Evolutionary conservation across 2,329 filamentous ascomycete species (phyloP).

Genomic region (Fusarium udum): DNA sequence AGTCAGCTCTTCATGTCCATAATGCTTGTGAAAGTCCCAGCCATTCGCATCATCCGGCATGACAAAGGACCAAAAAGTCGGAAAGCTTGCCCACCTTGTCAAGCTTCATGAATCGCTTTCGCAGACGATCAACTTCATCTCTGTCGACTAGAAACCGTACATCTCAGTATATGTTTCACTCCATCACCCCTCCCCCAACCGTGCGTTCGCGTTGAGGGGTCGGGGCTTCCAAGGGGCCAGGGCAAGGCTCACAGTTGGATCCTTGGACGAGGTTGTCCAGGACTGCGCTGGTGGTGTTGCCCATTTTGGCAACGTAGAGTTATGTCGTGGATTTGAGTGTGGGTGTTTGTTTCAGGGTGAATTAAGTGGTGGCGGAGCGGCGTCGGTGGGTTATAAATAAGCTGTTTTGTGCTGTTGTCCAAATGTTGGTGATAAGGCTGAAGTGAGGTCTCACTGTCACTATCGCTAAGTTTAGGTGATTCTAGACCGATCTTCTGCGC

Average conservation of each 20-base stretch:
- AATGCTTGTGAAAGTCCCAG: background rate
- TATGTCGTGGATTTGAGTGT: background rate
- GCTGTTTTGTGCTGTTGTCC: constrained; percentile 17
- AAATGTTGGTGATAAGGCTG: constrained; percentile 44
- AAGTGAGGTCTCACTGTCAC: constrained; percentile 34
- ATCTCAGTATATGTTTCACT: constrained; percentile 28
- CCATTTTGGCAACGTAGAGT: constrained; percentile 58
- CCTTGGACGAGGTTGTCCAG: constrained; percentile 96
- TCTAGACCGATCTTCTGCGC: constrained; percentile 37
- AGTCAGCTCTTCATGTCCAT: constrained; percentile 1
- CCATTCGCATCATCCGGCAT: background rate
- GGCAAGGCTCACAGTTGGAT: constrained; percentile 79
- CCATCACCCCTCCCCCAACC: constrained; percentile 6
- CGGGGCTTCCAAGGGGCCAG: constrained; percentile 17
- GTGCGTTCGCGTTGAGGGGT: constrained; percentile 3
- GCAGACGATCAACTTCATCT: constrained; percentile 93
- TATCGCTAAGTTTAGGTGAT: constrained; percentile 31
- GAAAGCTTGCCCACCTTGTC: constrained; percentile 76
- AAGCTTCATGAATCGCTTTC: constrained; percentile 99
- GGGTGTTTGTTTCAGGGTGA: background rate
- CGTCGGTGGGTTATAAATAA: background rate
- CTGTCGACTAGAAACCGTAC: constrained; percentile 76
- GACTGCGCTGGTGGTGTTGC: constrained; percentile 76
- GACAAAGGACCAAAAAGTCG: constrained; percentile 1
- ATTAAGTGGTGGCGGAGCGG: background rate